Evolutionary conservation across 495 filamentous ascomycete species (phyloP).

Genomic region (Aspergillus carlsbadensis): DNA sequence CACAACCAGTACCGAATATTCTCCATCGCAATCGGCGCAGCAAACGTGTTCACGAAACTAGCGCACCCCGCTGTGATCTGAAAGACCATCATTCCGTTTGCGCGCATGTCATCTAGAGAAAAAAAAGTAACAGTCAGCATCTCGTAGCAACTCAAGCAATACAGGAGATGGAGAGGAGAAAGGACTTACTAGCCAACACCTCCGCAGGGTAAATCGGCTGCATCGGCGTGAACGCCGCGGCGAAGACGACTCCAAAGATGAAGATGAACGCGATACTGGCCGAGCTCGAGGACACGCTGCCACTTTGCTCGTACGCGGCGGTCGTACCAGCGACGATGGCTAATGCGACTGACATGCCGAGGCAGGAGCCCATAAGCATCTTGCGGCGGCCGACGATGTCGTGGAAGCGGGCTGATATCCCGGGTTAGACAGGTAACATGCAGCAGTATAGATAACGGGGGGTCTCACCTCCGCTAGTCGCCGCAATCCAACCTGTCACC

Average conservation of each 20-base stretch:
- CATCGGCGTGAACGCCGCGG: not conserved
- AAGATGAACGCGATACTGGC: conserved; percentile 1
- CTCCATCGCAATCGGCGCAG: not conserved
- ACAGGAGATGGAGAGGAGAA: not conserved
- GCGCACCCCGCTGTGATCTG: not conserved
- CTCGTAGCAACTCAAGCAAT: no score
- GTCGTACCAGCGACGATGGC: not conserved
- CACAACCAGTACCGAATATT: conserved; percentile 1
- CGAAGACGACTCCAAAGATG: not conserved
- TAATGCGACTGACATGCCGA: not conserved
- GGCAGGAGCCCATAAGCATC: conserved; percentile 1
- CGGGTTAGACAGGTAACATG: not conserved
- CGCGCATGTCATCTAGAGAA: not conserved
- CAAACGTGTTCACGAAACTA: not conserved
- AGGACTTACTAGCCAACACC: not conserved
- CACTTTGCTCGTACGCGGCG: not conserved
- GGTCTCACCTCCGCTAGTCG: not conserved
- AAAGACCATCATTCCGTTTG: conserved; percentile 1
- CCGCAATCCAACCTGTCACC: not conserved
- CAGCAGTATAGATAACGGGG: no score
- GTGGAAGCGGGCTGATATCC: not conserved
- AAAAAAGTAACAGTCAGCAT: no score
- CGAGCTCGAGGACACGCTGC: not conserved
- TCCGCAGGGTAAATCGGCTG: not conserved
- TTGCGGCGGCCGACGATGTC: conserved; percentile 1